These are phyloP conservation scores for Cryoendolithus antarcticus DNA, from an alignment of 2,329 filamentous ascomycete genomes.

Conservation along the genomic window DNA sequence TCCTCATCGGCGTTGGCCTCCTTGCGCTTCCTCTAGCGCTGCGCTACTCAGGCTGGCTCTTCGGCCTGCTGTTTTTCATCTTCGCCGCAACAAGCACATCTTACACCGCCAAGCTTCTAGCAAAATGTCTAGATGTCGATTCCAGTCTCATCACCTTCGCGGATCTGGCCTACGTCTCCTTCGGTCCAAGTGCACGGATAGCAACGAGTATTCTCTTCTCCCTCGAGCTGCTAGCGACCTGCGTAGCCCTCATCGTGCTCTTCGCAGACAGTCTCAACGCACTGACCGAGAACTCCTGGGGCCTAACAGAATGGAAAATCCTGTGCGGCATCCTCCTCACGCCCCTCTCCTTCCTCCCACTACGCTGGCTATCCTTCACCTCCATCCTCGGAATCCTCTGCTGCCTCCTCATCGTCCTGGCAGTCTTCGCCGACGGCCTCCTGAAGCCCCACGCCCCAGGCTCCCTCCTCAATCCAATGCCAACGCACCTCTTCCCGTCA, in stretches of 20 bases:
- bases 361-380: slow-evolving; percentile 76
- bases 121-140: slow-evolving; percentile 81
- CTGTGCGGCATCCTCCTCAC: slow-evolving; percentile 67
- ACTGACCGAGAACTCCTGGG: slow-evolving; percentile 55
- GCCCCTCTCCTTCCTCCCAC: slow-evolving; percentile 71
- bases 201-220: slow-evolving; percentile 78
- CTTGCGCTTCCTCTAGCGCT: slow-evolving; percentile 80
- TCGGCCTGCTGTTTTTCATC: slow-evolving; percentile 62
- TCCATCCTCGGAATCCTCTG: slow-evolving; percentile 87
- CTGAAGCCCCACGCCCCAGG: slow-evolving; percentile 68
- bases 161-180: slow-evolving; percentile 82
- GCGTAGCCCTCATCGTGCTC: slow-evolving; percentile 80
- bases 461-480: slow-evolving; percentile 68
- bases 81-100: slow-evolving; percentile 64
- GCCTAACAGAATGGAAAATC: slow-evolving; percentile 67
- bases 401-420: slow-evolving; percentile 74
- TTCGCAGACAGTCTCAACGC: slow-evolving; percentile 85
- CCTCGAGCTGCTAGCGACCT: slow-evolving; percentile 74
- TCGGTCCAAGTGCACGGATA: slow-evolving; percentile 68
- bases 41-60: slow-evolving; percentile 77
- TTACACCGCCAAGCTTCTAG: slow-evolving; percentile 75
- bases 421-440: slow-evolving; percentile 76
- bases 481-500: slow-evolving; percentile 67
- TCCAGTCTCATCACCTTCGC: slow-evolving; percentile 83
- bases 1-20: slow-evolving; percentile 79